Evolutionary conservation across 306 rosid species (phyloP), one percentile per base, ranked within the genome.

Genomic region (Gastrolobium villosum): DNA sequence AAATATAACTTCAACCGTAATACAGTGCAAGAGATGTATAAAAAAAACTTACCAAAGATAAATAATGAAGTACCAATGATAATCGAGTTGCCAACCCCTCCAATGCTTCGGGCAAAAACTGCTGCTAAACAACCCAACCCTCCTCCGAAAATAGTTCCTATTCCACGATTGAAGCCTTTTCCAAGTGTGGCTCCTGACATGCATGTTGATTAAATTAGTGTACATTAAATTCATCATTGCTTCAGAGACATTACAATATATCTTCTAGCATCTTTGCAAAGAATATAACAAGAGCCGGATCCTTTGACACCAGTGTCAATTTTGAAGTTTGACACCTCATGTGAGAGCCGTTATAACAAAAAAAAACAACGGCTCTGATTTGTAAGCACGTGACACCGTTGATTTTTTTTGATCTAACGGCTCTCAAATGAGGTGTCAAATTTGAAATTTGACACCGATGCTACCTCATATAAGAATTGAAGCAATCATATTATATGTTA

Each of bases 91-190:
- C 86, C 94, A 59, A 79, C 45, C 14, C 92, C 92, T 37, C 91
- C 89, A 70, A 86, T 81, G 68, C 49, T n/a, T 82, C 81, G 89
- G 64, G 97, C 97, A 10, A 88, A 74, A 64, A 75, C 10, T 59
- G 92, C 97, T 6, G 87, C 91, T 52, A 83, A 82, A 56, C 91
- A 91, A 15, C 99, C 99, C 5, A 92, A 48, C 2, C 81, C 95
- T 5, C 97, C 99, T 52, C 99, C 99, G 13, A 89, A 31, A 13
- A 89, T 75, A 1, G 99, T 95, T 28, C 99, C 99, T 1, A 91
- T 13, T 49, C 92, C 99, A 44, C 99, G 89, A 34, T 95, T 95
- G 55, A 95, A 44, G 1, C 99, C 99, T 74, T 95, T 95, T 64
- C 94, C 87, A 6, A 95, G 88, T 48, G 94, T 83, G n/a, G 99